Conservation (phyloP, 1,139 yeast species). For the Magnusiomyces ingens region DNA sequence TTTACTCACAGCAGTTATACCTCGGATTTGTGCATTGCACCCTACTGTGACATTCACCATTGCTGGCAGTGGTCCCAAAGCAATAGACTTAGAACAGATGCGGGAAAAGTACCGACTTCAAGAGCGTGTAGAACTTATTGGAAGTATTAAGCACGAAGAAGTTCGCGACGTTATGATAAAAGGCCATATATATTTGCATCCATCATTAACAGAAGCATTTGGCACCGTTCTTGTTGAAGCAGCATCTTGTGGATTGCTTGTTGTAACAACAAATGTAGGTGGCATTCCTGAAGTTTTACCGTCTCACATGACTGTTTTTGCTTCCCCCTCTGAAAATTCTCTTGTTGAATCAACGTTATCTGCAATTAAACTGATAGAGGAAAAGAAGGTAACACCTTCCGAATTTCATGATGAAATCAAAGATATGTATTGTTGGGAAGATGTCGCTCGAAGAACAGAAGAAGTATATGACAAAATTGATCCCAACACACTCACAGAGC, state of each 20-base stretch:
- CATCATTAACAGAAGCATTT: constrained; percentile 93
- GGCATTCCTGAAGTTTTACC: constrained; percentile 98
- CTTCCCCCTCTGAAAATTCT: constrained; percentile 79
- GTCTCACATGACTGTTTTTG: constrained; percentile 85
- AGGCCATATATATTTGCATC: constrained; percentile 91
- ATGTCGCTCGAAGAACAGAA: constrained; percentile 82
- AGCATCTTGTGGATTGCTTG: constrained; percentile 89
- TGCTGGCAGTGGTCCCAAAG: constrained; percentile 97
- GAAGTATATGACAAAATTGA: constrained; percentile 59
- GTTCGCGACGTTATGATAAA: constrained; percentile 89
- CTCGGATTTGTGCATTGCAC: constrained; percentile 63
- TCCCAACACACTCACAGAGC: constrained; percentile 39
- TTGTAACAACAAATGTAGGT: constrained; percentile 94
- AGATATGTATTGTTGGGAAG: constrained; percentile 86
- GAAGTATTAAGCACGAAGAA: constrained; percentile 85
- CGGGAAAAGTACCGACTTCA: constrained; percentile 80
- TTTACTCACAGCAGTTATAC: constrained; percentile 75
- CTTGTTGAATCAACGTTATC: constrained; percentile 59
- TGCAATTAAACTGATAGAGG: constrained; percentile 55
- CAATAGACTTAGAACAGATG: constrained; percentile 90
- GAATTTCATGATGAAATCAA: constrained; percentile 72
- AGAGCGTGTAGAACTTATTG: constrained; percentile 78
- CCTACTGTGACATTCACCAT: constrained; percentile 68
- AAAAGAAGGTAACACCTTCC: constrained; percentile 60
- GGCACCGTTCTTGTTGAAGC: constrained; percentile 98